These are phyloP conservation scores for Salvia hispanica DNA, from an alignment of 257 asterid genomes.

Conservation along the genomic window DNA sequence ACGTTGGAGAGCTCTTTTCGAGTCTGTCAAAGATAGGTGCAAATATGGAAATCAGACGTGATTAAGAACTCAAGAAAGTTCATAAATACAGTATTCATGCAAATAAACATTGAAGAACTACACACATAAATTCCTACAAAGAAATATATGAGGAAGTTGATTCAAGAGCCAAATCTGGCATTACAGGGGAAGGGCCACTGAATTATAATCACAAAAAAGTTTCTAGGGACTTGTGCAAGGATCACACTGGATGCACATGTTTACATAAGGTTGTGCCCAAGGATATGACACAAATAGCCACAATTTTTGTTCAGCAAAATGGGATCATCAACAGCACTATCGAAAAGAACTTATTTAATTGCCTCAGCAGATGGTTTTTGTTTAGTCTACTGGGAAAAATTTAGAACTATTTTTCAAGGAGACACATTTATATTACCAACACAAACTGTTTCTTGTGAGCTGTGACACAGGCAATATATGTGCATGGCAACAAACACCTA, in stretches of 20 bases:
- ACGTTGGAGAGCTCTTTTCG: constrained; percentile 67
- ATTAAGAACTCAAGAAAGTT: background rate
- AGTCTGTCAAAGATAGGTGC: constrained; percentile 49
- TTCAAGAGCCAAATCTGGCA: constrained; percentile 24
- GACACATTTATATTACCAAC: background rate
- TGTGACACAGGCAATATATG: background rate
- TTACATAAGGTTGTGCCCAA: background rate
- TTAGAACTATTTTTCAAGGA: no score
- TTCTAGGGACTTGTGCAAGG: background rate
- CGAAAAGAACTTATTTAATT: background rate
- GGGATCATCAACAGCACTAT: constrained; percentile 3
- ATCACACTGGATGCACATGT: constrained; percentile 9
- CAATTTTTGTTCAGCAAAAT: background rate
- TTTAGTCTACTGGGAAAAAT: background rate
- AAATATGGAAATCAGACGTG: background rate
- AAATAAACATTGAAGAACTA: constrained; percentile 14
- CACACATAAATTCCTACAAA: background rate
- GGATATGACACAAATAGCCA: background rate
- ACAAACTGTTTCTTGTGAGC: background rate
- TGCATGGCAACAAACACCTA: background rate
- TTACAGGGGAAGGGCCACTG: background rate
- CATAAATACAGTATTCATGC: constrained; percentile 15
- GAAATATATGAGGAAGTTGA: background rate
- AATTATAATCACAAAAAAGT: background rate
- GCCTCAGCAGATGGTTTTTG: background rate